phyloP scores from a whole-genome alignment of 2,329 filamentous ascomycete species.

The Diplocarpon mali region DNA sequence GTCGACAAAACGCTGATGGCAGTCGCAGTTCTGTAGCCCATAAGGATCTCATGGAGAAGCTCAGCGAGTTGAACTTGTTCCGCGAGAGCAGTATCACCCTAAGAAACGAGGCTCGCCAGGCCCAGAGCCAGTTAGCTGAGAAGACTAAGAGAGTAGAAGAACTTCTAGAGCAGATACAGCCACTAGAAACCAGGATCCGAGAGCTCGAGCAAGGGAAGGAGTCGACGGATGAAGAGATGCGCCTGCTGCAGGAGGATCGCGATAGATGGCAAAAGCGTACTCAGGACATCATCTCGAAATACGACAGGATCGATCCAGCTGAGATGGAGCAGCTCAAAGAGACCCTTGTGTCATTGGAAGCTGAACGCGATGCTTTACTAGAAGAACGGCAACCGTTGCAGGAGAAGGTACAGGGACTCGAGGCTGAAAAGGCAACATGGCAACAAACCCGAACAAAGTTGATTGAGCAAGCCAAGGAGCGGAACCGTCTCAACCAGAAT shows the following conservation, averaged over 20 bases:
- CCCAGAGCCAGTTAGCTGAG: conserved; percentile 63
- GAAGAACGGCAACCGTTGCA: conserved; percentile 36
- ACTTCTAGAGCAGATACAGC: conserved; percentile 65
- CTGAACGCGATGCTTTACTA: conserved; percentile 44
- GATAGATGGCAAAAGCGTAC: conserved; percentile 94
- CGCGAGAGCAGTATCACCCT: conserved; percentile 89
- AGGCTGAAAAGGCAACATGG: conserved; percentile 45
- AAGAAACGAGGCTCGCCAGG: conserved; percentile 72
- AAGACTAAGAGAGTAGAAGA: conserved; percentile 66
- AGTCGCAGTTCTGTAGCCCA: conserved; percentile 67
- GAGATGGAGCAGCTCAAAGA: conserved; percentile 85
- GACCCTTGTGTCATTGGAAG: conserved; percentile 54
- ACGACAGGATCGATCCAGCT: conserved; percentile 86
- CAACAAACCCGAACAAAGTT: conserved; percentile 40
- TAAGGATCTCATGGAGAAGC: conserved; percentile 83
- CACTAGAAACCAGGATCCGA: conserved; percentile 66
- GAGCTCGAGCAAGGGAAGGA: conserved; percentile 80
- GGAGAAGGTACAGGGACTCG: conserved; percentile 40
- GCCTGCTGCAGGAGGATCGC: conserved; percentile 79
- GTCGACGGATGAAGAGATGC: conserved; percentile 56
- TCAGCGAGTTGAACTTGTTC: conserved; percentile 92
- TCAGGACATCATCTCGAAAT: conserved; percentile 90
- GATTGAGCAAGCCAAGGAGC: conserved; percentile 52
- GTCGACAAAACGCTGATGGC: conserved; percentile 61
- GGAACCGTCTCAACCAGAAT: conserved; percentile 42